A percentile compares a stretch with the other conserved stretches of the same genome.
These are phyloP conservation scores for Mortierella polycephala DNA, from an alignment of 371 early-diverging fungal genomes.

Conservation along the genomic window DNA sequence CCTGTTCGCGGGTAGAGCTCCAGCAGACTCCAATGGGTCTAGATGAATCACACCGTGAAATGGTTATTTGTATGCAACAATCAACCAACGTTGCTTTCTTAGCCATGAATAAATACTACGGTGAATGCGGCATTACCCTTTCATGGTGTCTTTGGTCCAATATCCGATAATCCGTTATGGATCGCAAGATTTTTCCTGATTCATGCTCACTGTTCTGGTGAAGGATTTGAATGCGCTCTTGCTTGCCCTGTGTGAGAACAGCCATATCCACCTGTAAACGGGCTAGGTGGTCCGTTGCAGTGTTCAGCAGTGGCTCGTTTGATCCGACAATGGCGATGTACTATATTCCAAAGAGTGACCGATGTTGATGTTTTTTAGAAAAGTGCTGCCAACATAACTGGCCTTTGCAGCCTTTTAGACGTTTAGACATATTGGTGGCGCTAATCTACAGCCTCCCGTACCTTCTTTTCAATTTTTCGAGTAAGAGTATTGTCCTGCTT, in stretches of 20 bases:
- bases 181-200: background rate
- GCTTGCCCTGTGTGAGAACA: constrained; percentile 2
- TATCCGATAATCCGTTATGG: background rate
- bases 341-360: background rate
- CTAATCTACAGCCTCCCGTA: background rate
- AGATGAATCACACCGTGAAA: background rate
- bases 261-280: constrained; percentile 19
- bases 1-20: constrained; percentile 34
- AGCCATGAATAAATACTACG: background rate
- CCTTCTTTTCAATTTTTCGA: constrained; percentile 15
- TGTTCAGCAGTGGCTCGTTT: background rate
- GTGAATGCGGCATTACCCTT: no score
- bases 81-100: background rate
- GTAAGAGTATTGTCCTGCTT: background rate
- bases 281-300: background rate
- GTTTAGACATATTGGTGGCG: background rate
- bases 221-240: constrained; percentile 10
- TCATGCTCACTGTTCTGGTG: no score
- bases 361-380: background rate
- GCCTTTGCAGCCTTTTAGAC: background rate
- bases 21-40: constrained; percentile 16
- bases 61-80: background rate
- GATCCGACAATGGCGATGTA: constrained; percentile 29
- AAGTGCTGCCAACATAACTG: background rate
- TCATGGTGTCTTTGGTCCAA: background rate